phyloP scores from a whole-genome alignment of 2,329 filamentous ascomycete species.

The Alternaria novae-zelandiae region DNA sequence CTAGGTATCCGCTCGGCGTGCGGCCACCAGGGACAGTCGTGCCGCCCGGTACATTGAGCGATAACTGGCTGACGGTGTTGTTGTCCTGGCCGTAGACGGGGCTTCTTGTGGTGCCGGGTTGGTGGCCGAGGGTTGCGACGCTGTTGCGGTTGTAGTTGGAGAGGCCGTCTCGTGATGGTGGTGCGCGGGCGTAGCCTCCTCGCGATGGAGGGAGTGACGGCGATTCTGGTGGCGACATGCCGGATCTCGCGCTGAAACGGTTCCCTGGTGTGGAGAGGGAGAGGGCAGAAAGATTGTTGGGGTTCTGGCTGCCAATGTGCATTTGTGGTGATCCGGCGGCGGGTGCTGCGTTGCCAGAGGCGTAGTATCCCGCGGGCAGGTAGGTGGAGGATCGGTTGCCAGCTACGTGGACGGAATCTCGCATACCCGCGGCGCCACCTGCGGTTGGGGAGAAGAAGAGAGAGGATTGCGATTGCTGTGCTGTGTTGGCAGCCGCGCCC shows the following conservation, averaged over 20 bases:
- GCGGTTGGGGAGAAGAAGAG: conserved; percentile 97
- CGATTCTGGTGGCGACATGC: conserved; percentile 43
- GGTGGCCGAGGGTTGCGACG: conserved; percentile 43
- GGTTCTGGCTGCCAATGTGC: conserved; percentile 50
- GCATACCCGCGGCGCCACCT: conserved; percentile 57
- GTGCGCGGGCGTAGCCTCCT: conserved; percentile 42
- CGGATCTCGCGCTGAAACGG: conserved; percentile 43
- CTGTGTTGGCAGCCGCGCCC: conserved; percentile 27
- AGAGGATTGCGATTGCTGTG: conserved; percentile 53
- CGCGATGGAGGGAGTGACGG: conserved; percentile 46
- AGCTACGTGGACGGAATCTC: conserved; percentile 47
- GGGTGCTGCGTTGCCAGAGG: conserved; percentile 66
- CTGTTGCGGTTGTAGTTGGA: conserved; percentile 47
- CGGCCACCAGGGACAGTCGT: conserved; percentile 63
- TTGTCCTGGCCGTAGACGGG: conserved; percentile 36
- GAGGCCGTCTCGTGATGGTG: conserved; percentile 40
- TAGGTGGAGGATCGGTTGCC: conserved; percentile 75
- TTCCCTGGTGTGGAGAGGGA: conserved; percentile 39
- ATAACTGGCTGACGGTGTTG: conserved; percentile 69
- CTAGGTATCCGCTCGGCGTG: conserved; percentile 86
- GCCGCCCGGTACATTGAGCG: conserved; percentile 63
- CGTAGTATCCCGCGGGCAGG: conserved; percentile 90
- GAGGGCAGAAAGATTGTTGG: conserved; percentile 36
- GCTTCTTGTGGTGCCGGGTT: conserved; percentile 41
- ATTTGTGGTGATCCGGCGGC: conserved; percentile 51